phyloP scores from a whole-genome alignment of 306 rosid genomes.

The Dalbergia cochinchinensis region DNA sequence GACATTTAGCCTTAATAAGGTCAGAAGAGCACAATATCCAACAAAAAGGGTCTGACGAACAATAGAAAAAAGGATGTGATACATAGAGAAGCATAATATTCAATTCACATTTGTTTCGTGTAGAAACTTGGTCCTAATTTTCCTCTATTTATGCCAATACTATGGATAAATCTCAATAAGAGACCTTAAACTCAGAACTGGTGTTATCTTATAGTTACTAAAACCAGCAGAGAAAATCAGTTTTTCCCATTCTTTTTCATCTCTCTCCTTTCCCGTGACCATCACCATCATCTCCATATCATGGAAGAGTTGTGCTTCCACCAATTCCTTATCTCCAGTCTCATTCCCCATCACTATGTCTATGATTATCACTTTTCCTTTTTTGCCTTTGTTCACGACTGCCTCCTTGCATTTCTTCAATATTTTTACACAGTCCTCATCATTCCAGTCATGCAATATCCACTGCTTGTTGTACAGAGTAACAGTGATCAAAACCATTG shows the following conservation, averaged over 20 bases:
- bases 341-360: conserved; percentile 53
- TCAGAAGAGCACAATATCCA: too few species aligned
- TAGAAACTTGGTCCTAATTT: too few species aligned
- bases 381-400: conserved; percentile 25
- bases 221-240: conserved; percentile 45
- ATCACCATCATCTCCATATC: conserved; percentile 48
- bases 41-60: too few species aligned
- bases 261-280: conserved; percentile 43
- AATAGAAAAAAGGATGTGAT: not conserved
- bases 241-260: conserved; percentile 51
- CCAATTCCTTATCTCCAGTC: conserved; percentile 33
- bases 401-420: conserved; percentile 57
- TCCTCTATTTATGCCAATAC: too few species aligned
- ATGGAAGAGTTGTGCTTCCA: conserved; percentile 44
- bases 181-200: conserved; percentile 42
- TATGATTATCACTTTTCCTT: conserved; percentile 54
- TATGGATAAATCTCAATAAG: conserved; percentile 41
- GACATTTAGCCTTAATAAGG: not conserved
- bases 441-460: conserved; percentile 64
- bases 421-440: conserved; percentile 54
- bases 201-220: conserved; percentile 35
- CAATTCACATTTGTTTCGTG: too few species aligned
- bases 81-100: not conserved
- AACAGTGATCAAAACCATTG: not conserved
- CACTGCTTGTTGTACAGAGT: conserved; percentile 39